Base-by-base conservation (phyloP, 139 green algal species). In the Micromonas commoda region DNA sequence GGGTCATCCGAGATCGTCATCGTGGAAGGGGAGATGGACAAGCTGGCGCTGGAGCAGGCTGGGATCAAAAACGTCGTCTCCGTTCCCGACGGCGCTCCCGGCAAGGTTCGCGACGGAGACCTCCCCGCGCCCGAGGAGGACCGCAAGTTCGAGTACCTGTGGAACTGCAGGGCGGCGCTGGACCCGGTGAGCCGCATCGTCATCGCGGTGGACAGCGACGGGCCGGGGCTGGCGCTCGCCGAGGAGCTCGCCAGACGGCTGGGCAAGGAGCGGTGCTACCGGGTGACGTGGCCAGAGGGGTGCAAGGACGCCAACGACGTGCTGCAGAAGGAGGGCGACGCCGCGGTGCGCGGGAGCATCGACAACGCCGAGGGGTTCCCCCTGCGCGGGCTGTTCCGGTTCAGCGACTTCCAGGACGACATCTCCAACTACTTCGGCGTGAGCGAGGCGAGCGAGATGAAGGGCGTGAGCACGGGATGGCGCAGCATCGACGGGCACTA, bases 241-340 rank as follows among this genome's bases (percentile, higher is more conserved):
- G 92, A 93, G 68, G 93, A 97, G 87, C 89, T 97, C 37, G 82
- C 88, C 0, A 78, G 93, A 39, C 83, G 93, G 38, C 83, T 97
- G 63, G 92, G 91, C 0, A 72, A 81, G 21, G 89, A 92, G 76
- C 84, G 88, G 26, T 97, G 92, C 84, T 94, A 81, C 81, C 78
- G 80, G 3, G 89, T 96, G 38, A 78, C 76, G 33, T 92, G 85
- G 85, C 13, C 75, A 26, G 32, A 76, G 51, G 2, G 54, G 39
- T 70, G 89, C 39, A 97, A 97, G 85, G 93, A 97, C 78, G 92
- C 93, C 9, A 97, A 97, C 79, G 93, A 97, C 77, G 88, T 95
- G 64, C 83, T 97, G 63, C 73, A 93, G 70, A 76, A 77, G 35
- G 87, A 96, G 70, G 92, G 91, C 0, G 63, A 79, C 0, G 79